These are phyloP conservation scores for Cryphonectria carpinicola DNA, from an alignment of 2,329 filamentous ascomycete species.

Conservation along the genomic window DNA sequence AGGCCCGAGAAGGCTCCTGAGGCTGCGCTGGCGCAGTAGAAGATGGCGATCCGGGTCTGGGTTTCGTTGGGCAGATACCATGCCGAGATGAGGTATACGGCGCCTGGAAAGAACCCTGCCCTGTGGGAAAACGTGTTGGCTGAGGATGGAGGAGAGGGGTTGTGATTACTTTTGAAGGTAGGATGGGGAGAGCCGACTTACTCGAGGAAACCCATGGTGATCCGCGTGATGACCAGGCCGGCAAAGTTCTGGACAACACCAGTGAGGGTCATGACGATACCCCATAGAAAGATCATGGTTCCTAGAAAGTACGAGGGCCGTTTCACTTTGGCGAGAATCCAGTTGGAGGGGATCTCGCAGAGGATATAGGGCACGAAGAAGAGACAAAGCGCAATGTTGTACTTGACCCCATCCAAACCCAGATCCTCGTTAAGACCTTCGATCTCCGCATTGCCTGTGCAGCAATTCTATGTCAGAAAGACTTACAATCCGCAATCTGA, in stretches of 20 bases:
- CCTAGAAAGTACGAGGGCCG: slow-evolving; percentile 43
- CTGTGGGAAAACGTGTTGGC: background rate
- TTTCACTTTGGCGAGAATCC: slow-evolving; percentile 43
- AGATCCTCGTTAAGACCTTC: slow-evolving; percentile 48
- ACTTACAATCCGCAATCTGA: slow-evolving; percentile 36
- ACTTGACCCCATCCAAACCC: slow-evolving; percentile 45
- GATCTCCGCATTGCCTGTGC: slow-evolving; percentile 51
- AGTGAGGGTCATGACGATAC: slow-evolving; percentile 50
- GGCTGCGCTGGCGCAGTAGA: slow-evolving; percentile 47
- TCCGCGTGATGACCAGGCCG: slow-evolving; percentile 46
- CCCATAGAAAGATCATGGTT: slow-evolving; percentile 48
- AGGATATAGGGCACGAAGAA: slow-evolving; percentile 44
- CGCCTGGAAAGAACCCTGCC: slow-evolving; percentile 49
- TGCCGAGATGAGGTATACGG: slow-evolving; percentile 49
- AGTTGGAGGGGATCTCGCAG: slow-evolving; percentile 47
- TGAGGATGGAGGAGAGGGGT: background rate
- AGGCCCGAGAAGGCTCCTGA: slow-evolving; percentile 47
- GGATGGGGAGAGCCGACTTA: background rate
- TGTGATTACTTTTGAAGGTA: too few species aligned
- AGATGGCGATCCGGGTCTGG: slow-evolving; percentile 49
- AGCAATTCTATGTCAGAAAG: background rate
- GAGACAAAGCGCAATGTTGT: slow-evolving; percentile 48
- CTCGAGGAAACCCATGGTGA: slow-evolving; percentile 51
- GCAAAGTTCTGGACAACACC: slow-evolving; percentile 48
- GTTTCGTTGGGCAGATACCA: slow-evolving; percentile 55